Base-by-base conservation (phyloP, 2,329 filamentous ascomycete species). In the Tolypocladium ovalisporum region DNA sequence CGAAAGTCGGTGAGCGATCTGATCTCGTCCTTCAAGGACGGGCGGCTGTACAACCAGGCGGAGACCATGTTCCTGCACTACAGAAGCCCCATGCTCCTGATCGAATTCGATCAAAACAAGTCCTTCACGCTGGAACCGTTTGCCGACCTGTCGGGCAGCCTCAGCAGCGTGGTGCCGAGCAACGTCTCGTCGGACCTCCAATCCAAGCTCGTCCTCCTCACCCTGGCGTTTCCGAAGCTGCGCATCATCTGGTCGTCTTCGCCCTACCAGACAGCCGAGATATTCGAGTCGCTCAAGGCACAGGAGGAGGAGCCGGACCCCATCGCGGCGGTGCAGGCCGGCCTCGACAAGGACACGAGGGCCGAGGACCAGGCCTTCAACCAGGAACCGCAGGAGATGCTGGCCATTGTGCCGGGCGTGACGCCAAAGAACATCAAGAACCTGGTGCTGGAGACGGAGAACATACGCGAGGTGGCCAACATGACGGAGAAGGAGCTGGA, bases 91-190 rank as follows among this genome's bases (percentile, higher is more conserved):
- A 89, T 97, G 83, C 84, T 99, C 8, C 83, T 99, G 51, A 97
- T 99, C 67, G 94, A 99, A 72, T 99, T 99, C 70, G 92, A 97
- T 70, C 89, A 96, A 69, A 93, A 96, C 75, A 97, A 96, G 71
- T 93, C 90, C 4, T 99, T 99, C 72, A 97, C 92, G 0, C 85
- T 99, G 19, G 94, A 93, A 70, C 88, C 88, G 0, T 81, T 90
- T 65, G 86, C 86, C 54, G 86, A 88, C 72, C 66, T 87, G 56
- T 79, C 80, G 10, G 78, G 83, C n/a, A 83, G 80, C 56, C 71
- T 86, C 12, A 79, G 76, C 57, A 83, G 86, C 60, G 80, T 88
- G 54, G 83, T 84, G 56, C 80, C 86, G 0, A 77, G 78, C 53
- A 74, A 76, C 60, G 71, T 75, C 44, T 75, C 75, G 10, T 87